Evolutionary conservation across 495 filamentous ascomycete genomes (phyloP).

Genomic region (Penicillium odoratum): DNA sequence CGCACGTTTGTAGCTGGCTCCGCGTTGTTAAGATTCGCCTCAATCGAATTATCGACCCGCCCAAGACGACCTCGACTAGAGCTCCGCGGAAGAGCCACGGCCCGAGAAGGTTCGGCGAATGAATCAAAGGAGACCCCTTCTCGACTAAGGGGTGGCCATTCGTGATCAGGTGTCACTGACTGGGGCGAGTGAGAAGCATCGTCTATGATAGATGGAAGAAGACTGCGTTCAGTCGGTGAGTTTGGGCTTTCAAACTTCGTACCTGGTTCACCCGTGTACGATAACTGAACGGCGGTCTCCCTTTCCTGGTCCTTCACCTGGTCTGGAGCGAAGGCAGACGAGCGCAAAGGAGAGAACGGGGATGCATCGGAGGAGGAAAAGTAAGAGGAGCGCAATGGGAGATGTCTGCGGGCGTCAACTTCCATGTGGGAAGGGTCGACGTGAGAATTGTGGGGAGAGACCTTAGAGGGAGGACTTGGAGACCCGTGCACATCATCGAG

Average conservation of each 20-base stretch:
- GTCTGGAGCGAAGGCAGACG: conserved; percentile 30
- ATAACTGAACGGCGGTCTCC: conserved; percentile 14
- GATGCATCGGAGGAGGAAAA: conserved; percentile 31
- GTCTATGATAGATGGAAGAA: conserved; percentile 36
- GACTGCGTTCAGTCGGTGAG: conserved; percentile 26
- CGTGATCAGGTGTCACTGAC: conserved; percentile 24
- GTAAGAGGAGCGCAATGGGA: conserved; percentile 33
- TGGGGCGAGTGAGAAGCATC: conserved; percentile 25
- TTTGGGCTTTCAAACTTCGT: conserved; percentile 21
- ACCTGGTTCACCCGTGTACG: conserved; percentile 27
- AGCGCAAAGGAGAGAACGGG: conserved; percentile 30
- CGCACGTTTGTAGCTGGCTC: conserved; percentile 74
- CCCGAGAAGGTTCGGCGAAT: conserved; percentile 17
- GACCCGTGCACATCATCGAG: conserved; percentile 38
- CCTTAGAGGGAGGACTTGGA: conserved; percentile 38
- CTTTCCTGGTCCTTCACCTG: conserved; percentile 25
- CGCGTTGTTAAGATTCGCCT: conserved; percentile 71
- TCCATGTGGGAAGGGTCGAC: conserved; percentile 44
- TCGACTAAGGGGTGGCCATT: conserved; percentile 15
- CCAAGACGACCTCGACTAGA: conserved; percentile 46
- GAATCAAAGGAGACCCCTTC: conserved; percentile 24
- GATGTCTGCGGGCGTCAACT: conserved; percentile 46
- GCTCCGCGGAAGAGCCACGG: conserved; percentile 33
- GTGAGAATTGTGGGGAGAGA: conserved; percentile 34
- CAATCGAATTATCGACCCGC: conserved; percentile 78